phyloP scores from a whole-genome alignment of 768 basidiomycete genomes.

The Multifurca ochricompacta region DNA sequence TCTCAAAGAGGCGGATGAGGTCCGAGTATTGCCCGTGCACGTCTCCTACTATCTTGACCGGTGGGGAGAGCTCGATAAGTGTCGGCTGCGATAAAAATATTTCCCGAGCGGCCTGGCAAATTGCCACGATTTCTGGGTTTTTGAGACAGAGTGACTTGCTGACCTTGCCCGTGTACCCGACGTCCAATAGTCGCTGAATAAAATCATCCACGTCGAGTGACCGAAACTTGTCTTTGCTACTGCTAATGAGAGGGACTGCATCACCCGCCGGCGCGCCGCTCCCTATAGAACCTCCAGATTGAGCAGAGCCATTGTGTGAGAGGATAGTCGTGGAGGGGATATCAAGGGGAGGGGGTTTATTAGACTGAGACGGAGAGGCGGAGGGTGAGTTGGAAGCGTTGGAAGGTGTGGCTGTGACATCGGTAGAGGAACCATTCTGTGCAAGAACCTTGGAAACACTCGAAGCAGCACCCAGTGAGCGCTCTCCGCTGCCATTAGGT shows the following conservation, averaged over 20 bases:
- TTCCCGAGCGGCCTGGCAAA: constrained; percentile 93
- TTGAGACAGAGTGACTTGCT: constrained; percentile 93
- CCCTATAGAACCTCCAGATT: constrained; percentile 38
- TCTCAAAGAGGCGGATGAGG: constrained; percentile 96
- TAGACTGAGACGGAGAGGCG: constrained; percentile 24
- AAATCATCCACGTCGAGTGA: constrained; percentile 95
- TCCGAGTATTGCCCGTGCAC: constrained; percentile 99
- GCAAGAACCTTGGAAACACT: constrained; percentile 10
- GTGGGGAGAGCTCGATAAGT: constrained; percentile 92
- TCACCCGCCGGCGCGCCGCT: constrained; percentile 35
- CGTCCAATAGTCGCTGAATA: constrained; percentile 92
- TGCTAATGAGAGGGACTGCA: constrained; percentile 27
- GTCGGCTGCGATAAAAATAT: constrained; percentile 96
- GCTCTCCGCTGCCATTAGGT: constrained; percentile 36
- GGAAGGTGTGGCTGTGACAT: constrained; percentile 33
- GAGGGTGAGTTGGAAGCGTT: constrained; percentile 22
- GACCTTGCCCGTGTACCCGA: constrained; percentile 97
- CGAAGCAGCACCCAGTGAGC: constrained; percentile 27
- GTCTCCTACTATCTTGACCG: constrained; percentile 99
- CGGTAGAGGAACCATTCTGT: constrained; percentile 28
- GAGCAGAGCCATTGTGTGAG: constrained; percentile 42
- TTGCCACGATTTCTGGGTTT: constrained; percentile 89
- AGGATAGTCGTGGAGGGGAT: constrained; percentile 83
- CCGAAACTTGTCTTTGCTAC: constrained; percentile 50
- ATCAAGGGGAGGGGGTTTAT: constrained; percentile 56